These are phyloP conservation scores for Plicaturopsis crispa DNA, from an alignment of 768 basidiomycete species.

Conservation along the genomic window DNA sequence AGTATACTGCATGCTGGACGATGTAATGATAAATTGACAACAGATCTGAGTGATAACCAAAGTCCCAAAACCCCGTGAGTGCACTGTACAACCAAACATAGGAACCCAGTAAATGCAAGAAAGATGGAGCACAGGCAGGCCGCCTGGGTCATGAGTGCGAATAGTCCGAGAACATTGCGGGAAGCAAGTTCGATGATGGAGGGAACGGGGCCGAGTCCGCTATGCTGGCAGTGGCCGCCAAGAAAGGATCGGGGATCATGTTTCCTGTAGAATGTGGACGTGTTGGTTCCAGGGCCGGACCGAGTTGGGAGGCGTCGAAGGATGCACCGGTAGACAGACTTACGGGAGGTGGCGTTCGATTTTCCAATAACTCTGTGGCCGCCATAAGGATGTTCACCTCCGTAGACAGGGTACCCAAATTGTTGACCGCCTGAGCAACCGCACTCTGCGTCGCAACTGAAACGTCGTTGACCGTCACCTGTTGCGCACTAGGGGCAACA, in stretches of 20 bases:
- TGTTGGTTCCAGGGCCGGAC: slow-evolving; percentile 17
- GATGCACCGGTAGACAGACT: slow-evolving; percentile 16
- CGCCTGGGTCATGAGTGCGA: too few species aligned
- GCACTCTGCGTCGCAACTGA: slow-evolving; percentile 65
- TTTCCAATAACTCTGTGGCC: slow-evolving; percentile 45
- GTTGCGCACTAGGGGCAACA: slow-evolving; percentile 25
- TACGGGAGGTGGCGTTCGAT: slow-evolving; percentile 27
- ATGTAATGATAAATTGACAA: too few species aligned
- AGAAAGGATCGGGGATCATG: slow-evolving; percentile 17
- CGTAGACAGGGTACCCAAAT: slow-evolving; percentile 62
- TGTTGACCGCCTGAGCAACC: slow-evolving; percentile 77
- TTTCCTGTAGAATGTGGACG: slow-evolving; percentile 29
- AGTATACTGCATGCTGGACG: too few species aligned
- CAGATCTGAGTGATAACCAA: too few species aligned
- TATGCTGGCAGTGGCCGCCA: slow-evolving; percentile 1
- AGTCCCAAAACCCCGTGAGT: too few species aligned
- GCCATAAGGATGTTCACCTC: slow-evolving; percentile 79
- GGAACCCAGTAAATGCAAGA: too few species aligned
- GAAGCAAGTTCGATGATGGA: too few species aligned
- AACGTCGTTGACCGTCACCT: slow-evolving; percentile 49
- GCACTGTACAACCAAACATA: too few species aligned
- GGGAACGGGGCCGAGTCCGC: slow-evolving; percentile 7
- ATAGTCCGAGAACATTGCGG: too few species aligned
- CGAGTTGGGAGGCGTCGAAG: slow-evolving; percentile 18
- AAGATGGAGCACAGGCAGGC: too few species aligned